A percentile compares a stretch with the other conserved stretches of the same genome.
Conservation (phyloP, 345 rosid genomes). For the Brassica carinata region DNA sequence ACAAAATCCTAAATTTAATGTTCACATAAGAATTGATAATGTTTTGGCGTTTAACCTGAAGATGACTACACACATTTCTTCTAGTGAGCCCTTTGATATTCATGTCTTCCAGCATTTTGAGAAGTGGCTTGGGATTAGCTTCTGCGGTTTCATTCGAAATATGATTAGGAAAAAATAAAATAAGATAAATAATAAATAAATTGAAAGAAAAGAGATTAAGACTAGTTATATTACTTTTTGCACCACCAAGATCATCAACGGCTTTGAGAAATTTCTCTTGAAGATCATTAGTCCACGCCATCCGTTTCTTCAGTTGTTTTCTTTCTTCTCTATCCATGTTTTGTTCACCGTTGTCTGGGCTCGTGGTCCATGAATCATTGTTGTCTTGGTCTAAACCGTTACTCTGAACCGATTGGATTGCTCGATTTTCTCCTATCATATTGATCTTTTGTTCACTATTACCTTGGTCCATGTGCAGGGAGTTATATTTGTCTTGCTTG, state of each 20-base stretch:
- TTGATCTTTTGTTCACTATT: neutral
- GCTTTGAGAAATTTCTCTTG: conserved; percentile 25
- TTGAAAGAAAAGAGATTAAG: neutral
- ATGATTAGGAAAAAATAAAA: neutral
- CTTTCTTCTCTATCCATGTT: neutral
- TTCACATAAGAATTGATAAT: neutral
- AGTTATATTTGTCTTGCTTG: neutral
- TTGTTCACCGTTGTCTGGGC: neutral
- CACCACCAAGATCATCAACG: conserved; percentile 5
- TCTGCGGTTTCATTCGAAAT: conserved; percentile 18
- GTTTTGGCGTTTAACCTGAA: conserved; percentile 17
- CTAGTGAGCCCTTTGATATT: conserved; percentile 19
- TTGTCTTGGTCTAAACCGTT: neutral
- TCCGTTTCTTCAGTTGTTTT: neutral
- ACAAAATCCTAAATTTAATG: neutral
- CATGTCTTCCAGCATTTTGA: conserved; percentile 16
- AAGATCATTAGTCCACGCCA: conserved; percentile 21
- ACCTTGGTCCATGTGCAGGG: neutral
- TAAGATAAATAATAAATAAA: neutral
- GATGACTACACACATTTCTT: conserved; percentile 30
- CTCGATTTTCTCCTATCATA: neutral
- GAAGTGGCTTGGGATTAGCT: conserved; percentile 16
- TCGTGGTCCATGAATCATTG: neutral
- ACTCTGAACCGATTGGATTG: neutral
- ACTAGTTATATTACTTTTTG: conserved; percentile 10